phyloP scores from a whole-genome alignment of 2,329 filamentous ascomycete genomes.

The Aspergillus ustus region DNA sequence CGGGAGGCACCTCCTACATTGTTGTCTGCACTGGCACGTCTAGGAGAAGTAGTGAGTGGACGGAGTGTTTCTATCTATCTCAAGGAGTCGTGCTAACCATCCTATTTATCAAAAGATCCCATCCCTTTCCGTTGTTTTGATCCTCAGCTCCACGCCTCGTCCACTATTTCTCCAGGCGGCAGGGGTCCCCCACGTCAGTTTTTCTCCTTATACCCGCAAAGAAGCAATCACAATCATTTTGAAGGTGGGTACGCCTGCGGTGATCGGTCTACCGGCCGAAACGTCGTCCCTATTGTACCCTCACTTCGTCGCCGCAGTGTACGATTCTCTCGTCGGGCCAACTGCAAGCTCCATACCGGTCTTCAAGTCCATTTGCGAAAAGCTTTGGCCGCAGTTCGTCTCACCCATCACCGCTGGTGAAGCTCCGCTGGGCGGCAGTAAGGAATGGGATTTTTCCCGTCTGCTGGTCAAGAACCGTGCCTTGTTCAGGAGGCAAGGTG shows the following conservation, averaged over 20 bases:
- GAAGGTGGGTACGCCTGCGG: constrained; percentile 51
- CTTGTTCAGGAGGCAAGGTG: constrained; percentile 52
- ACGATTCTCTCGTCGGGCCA: constrained; percentile 82
- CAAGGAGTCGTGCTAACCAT: background rate
- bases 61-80: background rate
- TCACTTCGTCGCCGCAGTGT: constrained; percentile 80
- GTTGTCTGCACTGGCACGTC: constrained; percentile 76
- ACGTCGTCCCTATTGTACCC: constrained; percentile 49
- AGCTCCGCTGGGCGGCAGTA: constrained; percentile 37
- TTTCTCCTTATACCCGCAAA: constrained; percentile 79
- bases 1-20: constrained; percentile 79
- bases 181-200: constrained; percentile 76
- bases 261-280: constrained; percentile 36
- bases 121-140: constrained; percentile 74
- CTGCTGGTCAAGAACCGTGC: constrained; percentile 65
- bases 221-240: constrained; percentile 80
- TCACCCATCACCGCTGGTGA: constrained; percentile 76
- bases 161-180: constrained; percentile 71
- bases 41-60: constrained; percentile 75
- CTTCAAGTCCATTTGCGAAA: constrained; percentile 70
- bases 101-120: constrained; percentile 66
- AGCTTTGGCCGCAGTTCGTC: constrained; percentile 85
- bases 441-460: constrained; percentile 81
- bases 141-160: constrained; percentile 70
- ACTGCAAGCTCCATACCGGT: constrained; percentile 78